Conservation (phyloP, 176 grass and related monocot species). For the Oryza brachyantha region DNA sequence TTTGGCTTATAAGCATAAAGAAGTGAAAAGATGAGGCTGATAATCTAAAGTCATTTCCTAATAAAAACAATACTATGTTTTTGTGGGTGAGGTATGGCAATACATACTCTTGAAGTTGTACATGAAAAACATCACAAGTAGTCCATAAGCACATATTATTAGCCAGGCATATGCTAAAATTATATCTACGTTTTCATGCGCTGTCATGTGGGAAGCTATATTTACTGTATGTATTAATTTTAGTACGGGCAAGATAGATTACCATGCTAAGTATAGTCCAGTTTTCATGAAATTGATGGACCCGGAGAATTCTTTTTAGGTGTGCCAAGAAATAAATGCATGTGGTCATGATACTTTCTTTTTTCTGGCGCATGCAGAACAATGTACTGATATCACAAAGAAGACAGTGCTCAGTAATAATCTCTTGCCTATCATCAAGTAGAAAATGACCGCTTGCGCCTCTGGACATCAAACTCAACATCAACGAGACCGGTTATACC, state of each 20-base stretch:
- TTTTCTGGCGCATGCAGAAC: neutral
- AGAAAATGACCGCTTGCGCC: constrained; percentile 47
- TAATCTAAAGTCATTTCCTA: no score
- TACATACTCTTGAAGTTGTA: neutral
- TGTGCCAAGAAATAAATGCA: neutral
- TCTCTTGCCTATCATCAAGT: constrained; percentile 35
- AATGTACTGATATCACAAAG: neutral
- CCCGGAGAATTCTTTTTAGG: neutral
- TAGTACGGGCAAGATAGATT: neutral
- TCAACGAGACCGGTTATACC: constrained; percentile 92
- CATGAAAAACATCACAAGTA: constrained; percentile 17
- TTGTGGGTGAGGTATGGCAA: no score
- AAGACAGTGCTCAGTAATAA: neutral
- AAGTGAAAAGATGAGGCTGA: no score
- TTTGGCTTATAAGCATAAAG: no score
- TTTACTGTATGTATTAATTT: neutral
- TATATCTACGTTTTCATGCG: neutral
- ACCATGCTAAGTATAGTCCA: neutral
- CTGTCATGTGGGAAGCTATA: neutral
- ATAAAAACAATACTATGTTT: no score
- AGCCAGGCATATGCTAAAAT: no score
- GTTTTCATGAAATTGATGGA: neutral
- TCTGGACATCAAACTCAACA: constrained; percentile 87
- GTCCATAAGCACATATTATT: neutral
- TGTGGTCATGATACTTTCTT: neutral